Conservation (phyloP, 352 stramenopile genomes). For the Pythium sp. region DNA sequence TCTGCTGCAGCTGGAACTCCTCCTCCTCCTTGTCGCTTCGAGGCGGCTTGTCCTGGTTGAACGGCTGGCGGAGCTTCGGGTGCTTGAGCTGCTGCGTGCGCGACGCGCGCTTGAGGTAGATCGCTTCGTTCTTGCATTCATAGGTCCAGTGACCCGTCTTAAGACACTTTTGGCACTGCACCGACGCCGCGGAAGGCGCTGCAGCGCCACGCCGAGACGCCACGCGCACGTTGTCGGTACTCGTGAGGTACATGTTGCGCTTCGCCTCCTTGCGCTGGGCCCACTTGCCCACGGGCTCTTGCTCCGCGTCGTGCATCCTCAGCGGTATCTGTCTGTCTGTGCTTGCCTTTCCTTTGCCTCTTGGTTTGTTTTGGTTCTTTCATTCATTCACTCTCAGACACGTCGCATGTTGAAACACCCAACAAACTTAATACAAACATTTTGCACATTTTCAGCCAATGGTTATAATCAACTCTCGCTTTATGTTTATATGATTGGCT, state of each 20-base stretch:
- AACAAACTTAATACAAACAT: background rate
- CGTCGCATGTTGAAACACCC: background rate
- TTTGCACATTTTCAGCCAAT: background rate
- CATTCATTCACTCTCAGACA: background rate
- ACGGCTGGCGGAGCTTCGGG: slow-evolving; percentile 74
- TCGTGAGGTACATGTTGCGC: slow-evolving; percentile 84
- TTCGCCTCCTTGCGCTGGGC: slow-evolving; percentile 69
- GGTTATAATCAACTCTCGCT: background rate
- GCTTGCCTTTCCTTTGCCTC: background rate
- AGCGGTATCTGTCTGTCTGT: background rate
- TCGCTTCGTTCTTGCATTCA: slow-evolving; percentile 84
- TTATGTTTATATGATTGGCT: background rate
- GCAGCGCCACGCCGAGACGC: slow-evolving; percentile 36
- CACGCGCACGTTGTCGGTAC: slow-evolving; percentile 67
- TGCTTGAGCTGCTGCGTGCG: slow-evolving; percentile 79
- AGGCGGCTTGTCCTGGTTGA: slow-evolving; percentile 75
- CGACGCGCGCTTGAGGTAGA: slow-evolving; percentile 77
- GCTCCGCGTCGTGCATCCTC: slow-evolving; percentile 33
- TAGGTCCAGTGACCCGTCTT: slow-evolving; percentile 80
- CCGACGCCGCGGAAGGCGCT: slow-evolving; percentile 19
- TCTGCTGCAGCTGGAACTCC: slow-evolving; percentile 16
- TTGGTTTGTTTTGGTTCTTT: background rate
- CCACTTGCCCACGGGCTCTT: slow-evolving; percentile 60
- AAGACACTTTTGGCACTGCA: slow-evolving; percentile 86
- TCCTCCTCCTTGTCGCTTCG: slow-evolving; percentile 40